Evolutionary conservation across 768 basidiomycete genomes (phyloP).

Genomic region (Pleurotus djamor): DNA sequence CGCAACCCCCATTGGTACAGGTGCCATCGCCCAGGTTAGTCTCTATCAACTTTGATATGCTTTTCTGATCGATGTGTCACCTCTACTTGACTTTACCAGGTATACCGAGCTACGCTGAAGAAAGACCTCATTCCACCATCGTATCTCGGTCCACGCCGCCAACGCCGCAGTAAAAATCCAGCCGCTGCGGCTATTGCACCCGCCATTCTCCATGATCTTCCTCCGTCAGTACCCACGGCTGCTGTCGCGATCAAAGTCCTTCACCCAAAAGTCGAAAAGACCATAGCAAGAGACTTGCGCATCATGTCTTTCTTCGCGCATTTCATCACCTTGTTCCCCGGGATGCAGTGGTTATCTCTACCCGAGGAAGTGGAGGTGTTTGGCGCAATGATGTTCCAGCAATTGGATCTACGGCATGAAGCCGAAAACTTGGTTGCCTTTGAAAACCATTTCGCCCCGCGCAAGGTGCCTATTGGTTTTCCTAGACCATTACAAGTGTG

Average conservation of each 20-base stretch:
- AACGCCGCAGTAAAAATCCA: slow-evolving; percentile 31
- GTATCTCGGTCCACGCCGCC: slow-evolving; percentile 75
- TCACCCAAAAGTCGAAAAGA: slow-evolving; percentile 82
- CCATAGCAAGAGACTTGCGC: slow-evolving; percentile 84
- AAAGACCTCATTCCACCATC: slow-evolving; percentile 83
- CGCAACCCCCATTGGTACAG: slow-evolving; percentile 87
- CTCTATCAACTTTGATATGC: neutral
- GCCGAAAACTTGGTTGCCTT: slow-evolving; percentile 85
- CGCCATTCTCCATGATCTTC: slow-evolving; percentile 61
- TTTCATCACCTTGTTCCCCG: slow-evolving; percentile 75
- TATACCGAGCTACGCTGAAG: slow-evolving; percentile 86
- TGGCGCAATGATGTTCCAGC: slow-evolving; percentile 94
- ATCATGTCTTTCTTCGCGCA: slow-evolving; percentile 95
- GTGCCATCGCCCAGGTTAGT: slow-evolving; percentile 91
- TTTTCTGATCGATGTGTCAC: neutral
- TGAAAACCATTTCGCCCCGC: slow-evolving; percentile 79
- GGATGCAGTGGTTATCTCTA: slow-evolving; percentile 95
- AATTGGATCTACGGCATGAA: slow-evolving; percentile 89
- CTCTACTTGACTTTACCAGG: slow-evolving; percentile 36
- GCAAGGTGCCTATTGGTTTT: slow-evolving; percentile 84
- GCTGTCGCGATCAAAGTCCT: slow-evolving; percentile 95
- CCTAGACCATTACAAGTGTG: slow-evolving; percentile 82
- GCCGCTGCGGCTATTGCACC: slow-evolving; percentile 44
- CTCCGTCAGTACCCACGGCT: slow-evolving; percentile 74
- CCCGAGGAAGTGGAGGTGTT: slow-evolving; percentile 95